Percentiles rank a stretch among this genome's conserved stretches.
These are phyloP conservation scores for Juncus inflexus DNA, from an alignment of 176 grass and related monocot species.

Conservation along the genomic window DNA sequence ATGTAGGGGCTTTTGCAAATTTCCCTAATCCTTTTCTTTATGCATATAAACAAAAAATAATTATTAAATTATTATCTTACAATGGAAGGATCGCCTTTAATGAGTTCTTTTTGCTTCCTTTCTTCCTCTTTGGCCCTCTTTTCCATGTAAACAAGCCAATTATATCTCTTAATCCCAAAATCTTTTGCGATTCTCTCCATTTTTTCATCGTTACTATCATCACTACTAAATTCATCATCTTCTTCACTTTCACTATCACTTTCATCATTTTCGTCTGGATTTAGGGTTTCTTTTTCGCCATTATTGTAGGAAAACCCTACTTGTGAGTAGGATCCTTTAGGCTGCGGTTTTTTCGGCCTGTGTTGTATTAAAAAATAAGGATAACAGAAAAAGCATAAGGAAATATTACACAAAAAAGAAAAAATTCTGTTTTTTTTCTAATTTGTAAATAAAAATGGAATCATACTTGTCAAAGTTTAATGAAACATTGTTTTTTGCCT, in stretches of 20 bases:
- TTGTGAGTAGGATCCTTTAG: conserved; percentile 96
- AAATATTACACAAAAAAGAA: too few relatives aligned
- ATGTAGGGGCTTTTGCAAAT: too few relatives aligned
- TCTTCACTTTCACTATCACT: conserved; percentile 58
- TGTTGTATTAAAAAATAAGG: conserved; percentile 8
- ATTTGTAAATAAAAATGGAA: neutral
- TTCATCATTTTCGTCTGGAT: conserved; percentile 74
- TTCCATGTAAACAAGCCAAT: conserved; percentile 97
- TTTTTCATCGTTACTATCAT: conserved; percentile 88
- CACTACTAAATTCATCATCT: conserved; percentile 88
- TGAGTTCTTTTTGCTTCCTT: conserved; percentile 83
- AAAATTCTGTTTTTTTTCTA: too few relatives aligned
- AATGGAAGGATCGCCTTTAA: conserved; percentile 90
- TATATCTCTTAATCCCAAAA: conserved; percentile 95
- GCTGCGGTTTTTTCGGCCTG: conserved; percentile 70
- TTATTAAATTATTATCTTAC: conserved; percentile 39
- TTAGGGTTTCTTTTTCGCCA: conserved; percentile 54
- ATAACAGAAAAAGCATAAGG: neutral
- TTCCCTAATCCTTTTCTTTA: too few relatives aligned
- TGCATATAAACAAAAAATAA: neutral
- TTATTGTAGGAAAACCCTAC: conserved; percentile 94
- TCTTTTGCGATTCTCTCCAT: conserved; percentile 97
- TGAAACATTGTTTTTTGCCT: conserved; percentile 66
- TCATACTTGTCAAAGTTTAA: conserved; percentile 76
- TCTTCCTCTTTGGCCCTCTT: conserved; percentile 96